A percentile compares a stretch with the other conserved stretches of the same genome.
Conservation (phyloP, 1,284 basidiomycete species). For the Leccinum idahoense region DNA sequence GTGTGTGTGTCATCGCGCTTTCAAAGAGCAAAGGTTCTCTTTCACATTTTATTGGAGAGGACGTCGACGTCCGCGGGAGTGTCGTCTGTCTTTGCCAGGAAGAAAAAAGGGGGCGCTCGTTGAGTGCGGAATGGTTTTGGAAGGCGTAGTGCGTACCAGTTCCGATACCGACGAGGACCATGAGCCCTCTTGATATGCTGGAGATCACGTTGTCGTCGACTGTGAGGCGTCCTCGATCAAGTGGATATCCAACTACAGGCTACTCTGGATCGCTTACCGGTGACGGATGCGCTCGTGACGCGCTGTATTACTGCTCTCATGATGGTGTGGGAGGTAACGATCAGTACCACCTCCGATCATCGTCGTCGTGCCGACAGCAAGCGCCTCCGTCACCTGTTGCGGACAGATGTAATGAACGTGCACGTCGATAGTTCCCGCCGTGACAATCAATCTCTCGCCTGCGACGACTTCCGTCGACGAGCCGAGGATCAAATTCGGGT, state of each 20-base stretch:
- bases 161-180: conserved; percentile 88
- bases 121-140: conserved; percentile 2
- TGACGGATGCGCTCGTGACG: conserved; percentile 69
- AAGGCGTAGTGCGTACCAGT: conserved; percentile 46
- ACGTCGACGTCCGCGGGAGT: conserved; percentile 63
- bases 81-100: conserved; percentile 58
- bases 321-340: background rate
- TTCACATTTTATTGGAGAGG: conserved; percentile 76
- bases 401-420: conserved; percentile 95
- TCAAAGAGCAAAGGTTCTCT: conserved; percentile 6
- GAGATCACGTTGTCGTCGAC: conserved; percentile 73
- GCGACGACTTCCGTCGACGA: conserved; percentile 92
- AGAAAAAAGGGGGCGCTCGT: background rate
- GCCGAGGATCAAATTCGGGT: conserved; percentile 74
- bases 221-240: conserved; percentile 25
- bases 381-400: conserved; percentile 76
- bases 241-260: background rate
- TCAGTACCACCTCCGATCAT: conserved; percentile 90
- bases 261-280: conserved; percentile 40
- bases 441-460: conserved; percentile 90
- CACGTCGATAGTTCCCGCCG: conserved; percentile 89
- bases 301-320: conserved; percentile 80
- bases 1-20: background rate
- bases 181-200: conserved; percentile 74
- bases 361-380: conserved; percentile 76